Conservation (phyloP, 1,284 basidiomycete genomes). For the Golubevia pallescens region DNA sequence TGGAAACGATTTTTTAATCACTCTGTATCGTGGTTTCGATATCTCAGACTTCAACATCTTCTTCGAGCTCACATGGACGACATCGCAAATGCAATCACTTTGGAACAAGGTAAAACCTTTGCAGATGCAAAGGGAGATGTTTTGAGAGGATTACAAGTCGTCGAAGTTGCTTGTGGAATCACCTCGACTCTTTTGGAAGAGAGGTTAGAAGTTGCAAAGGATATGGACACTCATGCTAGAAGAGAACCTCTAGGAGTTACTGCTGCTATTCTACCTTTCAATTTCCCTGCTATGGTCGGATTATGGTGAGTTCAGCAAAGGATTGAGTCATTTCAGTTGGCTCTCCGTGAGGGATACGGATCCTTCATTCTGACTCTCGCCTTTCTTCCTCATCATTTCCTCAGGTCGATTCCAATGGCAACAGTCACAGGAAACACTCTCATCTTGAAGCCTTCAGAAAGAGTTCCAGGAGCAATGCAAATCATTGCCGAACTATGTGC, state of each 20-base stretch:
- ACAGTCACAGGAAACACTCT: conserved; percentile 86
- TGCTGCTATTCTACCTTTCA: conserved; percentile 50
- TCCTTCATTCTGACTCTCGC: too few species aligned
- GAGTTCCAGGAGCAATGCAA: conserved; percentile 95
- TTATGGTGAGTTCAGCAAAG: conserved; percentile 76
- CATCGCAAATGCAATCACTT: conserved; percentile 57
- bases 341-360: too few species aligned
- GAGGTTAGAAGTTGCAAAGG: conserved; percentile 88
- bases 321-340: too few species aligned
- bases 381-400: too few species aligned
- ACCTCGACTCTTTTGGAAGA: conserved; percentile 85
- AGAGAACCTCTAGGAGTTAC: conserved; percentile 71
- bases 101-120: conserved; percentile 65
- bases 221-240: conserved; percentile 93
- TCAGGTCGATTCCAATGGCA: too few species aligned
- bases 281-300: conserved; percentile 82
- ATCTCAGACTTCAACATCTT: conserved; percentile 61
- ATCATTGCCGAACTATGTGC: conserved; percentile 94
- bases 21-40: too few species aligned
- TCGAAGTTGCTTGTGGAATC: conserved; percentile 83
- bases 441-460: conserved; percentile 92
- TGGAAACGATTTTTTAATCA: too few species aligned
- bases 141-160: conserved; percentile 89
- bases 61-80: conserved; percentile 66
- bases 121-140: conserved; percentile 92